A percentile compares a stretch with the other conserved stretches of the same genome.
phyloP scores from a whole-genome alignment of 1,139 yeast species.

The Yamadazyma conglobata region DNA sequence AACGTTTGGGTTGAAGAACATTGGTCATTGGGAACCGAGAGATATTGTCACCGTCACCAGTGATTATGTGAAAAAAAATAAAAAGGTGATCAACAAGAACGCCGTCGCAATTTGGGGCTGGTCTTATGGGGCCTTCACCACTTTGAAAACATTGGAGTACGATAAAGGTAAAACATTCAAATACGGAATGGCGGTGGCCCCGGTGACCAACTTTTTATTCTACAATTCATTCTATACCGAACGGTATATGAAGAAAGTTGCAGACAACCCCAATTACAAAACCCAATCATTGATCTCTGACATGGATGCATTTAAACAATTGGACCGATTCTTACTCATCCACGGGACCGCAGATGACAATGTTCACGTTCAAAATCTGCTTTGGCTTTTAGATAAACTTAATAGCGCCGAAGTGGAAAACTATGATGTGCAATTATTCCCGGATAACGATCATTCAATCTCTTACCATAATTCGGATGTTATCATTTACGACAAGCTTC shows the following conservation, averaged over 20 bases:
- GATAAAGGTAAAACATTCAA: constrained; percentile 61
- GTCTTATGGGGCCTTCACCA: constrained; percentile 80
- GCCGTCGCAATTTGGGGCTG: constrained; percentile 88
- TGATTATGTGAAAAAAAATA: constrained; percentile 51
- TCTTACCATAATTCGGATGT: constrained; percentile 72
- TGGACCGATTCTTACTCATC: constrained; percentile 70
- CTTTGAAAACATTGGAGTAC: constrained; percentile 65
- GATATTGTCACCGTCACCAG: constrained; percentile 71
- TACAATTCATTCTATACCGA: constrained; percentile 84
- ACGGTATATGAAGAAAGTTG: constrained; percentile 77
- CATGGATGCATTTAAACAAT: constrained; percentile 42
- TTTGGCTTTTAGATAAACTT: constrained; percentile 68
- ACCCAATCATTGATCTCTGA: constrained; percentile 45
- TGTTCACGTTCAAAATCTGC: constrained; percentile 87
- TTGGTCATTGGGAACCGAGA: constrained; percentile 86
- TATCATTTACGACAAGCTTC: constrained; percentile 72
- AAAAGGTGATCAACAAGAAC: constrained; percentile 53
- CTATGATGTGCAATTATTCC: constrained; percentile 86
- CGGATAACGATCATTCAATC: constrained; percentile 90
- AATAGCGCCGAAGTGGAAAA: constrained; percentile 65
- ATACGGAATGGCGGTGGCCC: constrained; percentile 80
- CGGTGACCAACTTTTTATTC: constrained; percentile 74
- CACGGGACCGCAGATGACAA: constrained; percentile 98
- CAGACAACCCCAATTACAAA: constrained; percentile 48
- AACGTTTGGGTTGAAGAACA: constrained; percentile 60